These are phyloP conservation scores for Rhizoclosmatium globosum DNA, from an alignment of 192 early-diverging fungal species.

Conservation along the genomic window DNA sequence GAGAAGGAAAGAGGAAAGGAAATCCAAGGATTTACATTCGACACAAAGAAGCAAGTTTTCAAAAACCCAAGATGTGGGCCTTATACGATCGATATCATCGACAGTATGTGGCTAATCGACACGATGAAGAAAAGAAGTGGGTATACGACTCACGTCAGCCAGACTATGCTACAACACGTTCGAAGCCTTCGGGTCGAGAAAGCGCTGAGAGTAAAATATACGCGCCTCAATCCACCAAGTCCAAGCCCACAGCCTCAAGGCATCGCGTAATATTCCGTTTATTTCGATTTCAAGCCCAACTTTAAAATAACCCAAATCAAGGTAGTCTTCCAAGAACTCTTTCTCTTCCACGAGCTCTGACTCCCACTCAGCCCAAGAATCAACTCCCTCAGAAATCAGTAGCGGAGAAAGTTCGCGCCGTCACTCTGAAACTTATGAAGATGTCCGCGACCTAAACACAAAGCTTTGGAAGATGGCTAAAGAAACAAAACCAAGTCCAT, in stretches of 20 bases:
- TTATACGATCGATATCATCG: constrained; percentile 33
- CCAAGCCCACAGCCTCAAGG: too few species aligned
- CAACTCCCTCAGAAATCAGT: background rate
- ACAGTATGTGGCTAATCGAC: constrained; percentile 4
- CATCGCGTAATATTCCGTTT: too few species aligned
- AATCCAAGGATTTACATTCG: background rate
- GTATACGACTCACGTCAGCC: background rate
- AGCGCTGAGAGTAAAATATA: too few species aligned
- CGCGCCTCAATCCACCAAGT: too few species aligned
- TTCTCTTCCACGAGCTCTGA: too few species aligned
- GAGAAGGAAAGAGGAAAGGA: background rate
- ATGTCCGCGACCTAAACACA: constrained; percentile 35
- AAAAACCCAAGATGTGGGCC: constrained; percentile 8
- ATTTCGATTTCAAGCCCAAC: too few species aligned
- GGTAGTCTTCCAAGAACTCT: too few species aligned
- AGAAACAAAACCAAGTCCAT: background rate
- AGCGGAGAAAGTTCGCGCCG: constrained; percentile 12
- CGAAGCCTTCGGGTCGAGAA: background rate
- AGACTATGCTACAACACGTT: background rate
- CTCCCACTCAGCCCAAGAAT: background rate
- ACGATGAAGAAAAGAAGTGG: constrained; percentile 22
- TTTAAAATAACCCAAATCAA: too few species aligned
- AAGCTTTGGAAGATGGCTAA: constrained; percentile 16
- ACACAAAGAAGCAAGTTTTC: background rate
- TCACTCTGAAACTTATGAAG: constrained; percentile 38